phyloP scores from a whole-genome alignment of 345 rosid species.

The Gossypium arboreum region DNA sequence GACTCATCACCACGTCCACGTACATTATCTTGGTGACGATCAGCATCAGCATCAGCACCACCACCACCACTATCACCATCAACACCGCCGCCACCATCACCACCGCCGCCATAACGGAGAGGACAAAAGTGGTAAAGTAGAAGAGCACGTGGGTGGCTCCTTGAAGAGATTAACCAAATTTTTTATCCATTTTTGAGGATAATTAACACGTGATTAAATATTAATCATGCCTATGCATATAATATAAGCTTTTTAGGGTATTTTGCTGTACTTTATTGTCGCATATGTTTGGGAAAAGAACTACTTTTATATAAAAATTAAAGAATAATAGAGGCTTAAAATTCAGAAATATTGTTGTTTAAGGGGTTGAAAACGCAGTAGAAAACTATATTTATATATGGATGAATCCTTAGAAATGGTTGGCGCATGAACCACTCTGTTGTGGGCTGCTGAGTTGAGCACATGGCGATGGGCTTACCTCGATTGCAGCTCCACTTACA shows the following conservation, averaged over 20 bases:
- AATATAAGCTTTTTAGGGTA: neutral
- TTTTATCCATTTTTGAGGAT: conserved; percentile 35
- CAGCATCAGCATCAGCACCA: conserved; percentile 16
- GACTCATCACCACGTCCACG: neutral
- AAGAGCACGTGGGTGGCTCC: conserved; percentile 19
- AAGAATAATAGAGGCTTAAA: neutral
- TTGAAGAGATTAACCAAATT: conserved; percentile 44
- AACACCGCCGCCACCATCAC: conserved; percentile 13
- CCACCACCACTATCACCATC: conserved; percentile 12
- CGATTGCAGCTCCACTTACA: conserved; percentile 54
- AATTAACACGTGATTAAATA: neutral
- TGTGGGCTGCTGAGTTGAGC: conserved; percentile 48
- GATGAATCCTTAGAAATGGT: conserved; percentile 19
- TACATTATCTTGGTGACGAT: neutral
- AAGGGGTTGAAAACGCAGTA: neutral
- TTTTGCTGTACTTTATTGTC: too few species aligned
- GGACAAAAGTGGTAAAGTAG: conserved; percentile 7
- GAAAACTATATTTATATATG: neutral
- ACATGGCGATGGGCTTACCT: conserved; percentile 81
- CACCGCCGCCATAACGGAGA: conserved; percentile 17
- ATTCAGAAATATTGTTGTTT: neutral
- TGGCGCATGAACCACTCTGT: conserved; percentile 31
- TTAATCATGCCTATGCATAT: neutral
- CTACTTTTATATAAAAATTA: neutral
- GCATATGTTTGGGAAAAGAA: neutral